phyloP scores from a whole-genome alignment of 1,284 basidiomycete genomes.

The Cutaneotrichosporon cavernicola region DNA sequence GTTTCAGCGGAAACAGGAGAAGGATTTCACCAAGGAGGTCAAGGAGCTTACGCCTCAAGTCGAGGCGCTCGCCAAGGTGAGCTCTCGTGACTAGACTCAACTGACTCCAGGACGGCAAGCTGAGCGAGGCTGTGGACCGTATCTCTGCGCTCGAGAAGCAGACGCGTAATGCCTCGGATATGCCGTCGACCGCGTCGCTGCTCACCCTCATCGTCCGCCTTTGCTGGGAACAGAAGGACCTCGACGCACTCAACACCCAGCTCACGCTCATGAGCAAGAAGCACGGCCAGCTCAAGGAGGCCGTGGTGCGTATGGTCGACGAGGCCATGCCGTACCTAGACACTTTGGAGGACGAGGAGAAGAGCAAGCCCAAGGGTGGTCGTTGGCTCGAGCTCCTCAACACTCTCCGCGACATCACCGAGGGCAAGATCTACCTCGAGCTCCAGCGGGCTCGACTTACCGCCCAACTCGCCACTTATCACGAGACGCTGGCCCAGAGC shows the following conservation, averaged over 20 bases:
- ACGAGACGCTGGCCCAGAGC: slow-evolving; percentile 64
- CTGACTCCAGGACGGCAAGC: slow-evolving; percentile 61
- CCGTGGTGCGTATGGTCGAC: slow-evolving; percentile 87
- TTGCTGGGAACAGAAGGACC: slow-evolving; percentile 64
- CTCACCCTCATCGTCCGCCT: slow-evolving; percentile 71
- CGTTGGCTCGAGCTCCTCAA: slow-evolving; percentile 85
- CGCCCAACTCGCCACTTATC: slow-evolving; percentile 74
- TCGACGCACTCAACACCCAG: slow-evolving; percentile 68
- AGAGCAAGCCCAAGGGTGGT: slow-evolving; percentile 58
- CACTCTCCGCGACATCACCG: slow-evolving; percentile 85
- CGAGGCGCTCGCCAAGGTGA: slow-evolving; percentile 54
- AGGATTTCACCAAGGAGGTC: slow-evolving; percentile 58
- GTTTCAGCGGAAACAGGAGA: slow-evolving; percentile 57
- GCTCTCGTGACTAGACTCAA: slow-evolving; percentile 13
- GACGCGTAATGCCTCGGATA: slow-evolving; percentile 92
- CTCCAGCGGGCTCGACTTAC: slow-evolving; percentile 94
- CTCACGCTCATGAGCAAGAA: slow-evolving; percentile 83
- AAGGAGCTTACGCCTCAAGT: slow-evolving; percentile 55
- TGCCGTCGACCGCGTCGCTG: slow-evolving; percentile 82
- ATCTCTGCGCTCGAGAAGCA: slow-evolving; percentile 90
- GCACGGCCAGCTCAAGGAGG: slow-evolving; percentile 93
- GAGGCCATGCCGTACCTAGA: slow-evolving; percentile 75
- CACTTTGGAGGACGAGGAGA: slow-evolving; percentile 58
- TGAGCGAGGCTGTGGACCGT: slow-evolving; percentile 85
- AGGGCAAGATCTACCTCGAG: slow-evolving; percentile 98